These are phyloP conservation scores for Cladosporium sp. DNA, from an alignment of 2,329 filamentous ascomycete species.

Conservation along the genomic window DNA sequence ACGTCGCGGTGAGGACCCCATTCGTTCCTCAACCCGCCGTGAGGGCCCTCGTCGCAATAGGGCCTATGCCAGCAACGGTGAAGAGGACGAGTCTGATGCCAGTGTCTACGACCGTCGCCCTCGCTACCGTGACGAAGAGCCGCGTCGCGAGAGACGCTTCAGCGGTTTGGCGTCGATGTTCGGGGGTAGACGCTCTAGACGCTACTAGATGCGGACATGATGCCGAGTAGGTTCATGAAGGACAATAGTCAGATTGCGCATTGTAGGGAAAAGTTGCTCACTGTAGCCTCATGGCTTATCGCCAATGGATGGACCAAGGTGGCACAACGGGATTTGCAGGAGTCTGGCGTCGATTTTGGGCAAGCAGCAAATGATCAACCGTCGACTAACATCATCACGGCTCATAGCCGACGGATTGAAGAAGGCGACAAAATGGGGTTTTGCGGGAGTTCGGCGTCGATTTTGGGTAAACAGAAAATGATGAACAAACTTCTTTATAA, in stretches of 20 bases:
- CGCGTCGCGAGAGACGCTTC: not conserved
- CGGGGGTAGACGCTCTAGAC: not conserved
- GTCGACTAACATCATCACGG: too few relatives aligned
- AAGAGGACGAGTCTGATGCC: not conserved
- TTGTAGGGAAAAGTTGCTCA: not conserved
- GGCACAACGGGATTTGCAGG: not conserved
- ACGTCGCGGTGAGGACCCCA: too few relatives aligned
- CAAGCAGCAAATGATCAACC: too few relatives aligned
- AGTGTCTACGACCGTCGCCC: not conserved
- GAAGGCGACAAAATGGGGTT: too few relatives aligned
- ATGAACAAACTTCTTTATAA: too few relatives aligned
- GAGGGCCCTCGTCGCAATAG: not conserved
- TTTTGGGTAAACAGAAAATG: too few relatives aligned
- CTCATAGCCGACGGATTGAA: not conserved
- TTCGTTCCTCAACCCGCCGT: not conserved
- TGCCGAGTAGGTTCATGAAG: too few relatives aligned
- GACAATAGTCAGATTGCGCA: not conserved
- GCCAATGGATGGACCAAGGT: too few relatives aligned
- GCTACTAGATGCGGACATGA: not conserved
- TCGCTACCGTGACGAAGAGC: not conserved
- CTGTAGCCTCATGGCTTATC: not conserved
- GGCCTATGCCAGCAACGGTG: not conserved
- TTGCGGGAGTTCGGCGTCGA: too few relatives aligned
- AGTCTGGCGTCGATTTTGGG: not conserved
- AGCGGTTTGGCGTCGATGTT: not conserved